Percentiles rank a stretch among this genome's conserved stretches.
These are phyloP conservation scores for Inonotus obliquus DNA, from an alignment of 1,284 basidiomycete genomes.

Conservation along the genomic window DNA sequence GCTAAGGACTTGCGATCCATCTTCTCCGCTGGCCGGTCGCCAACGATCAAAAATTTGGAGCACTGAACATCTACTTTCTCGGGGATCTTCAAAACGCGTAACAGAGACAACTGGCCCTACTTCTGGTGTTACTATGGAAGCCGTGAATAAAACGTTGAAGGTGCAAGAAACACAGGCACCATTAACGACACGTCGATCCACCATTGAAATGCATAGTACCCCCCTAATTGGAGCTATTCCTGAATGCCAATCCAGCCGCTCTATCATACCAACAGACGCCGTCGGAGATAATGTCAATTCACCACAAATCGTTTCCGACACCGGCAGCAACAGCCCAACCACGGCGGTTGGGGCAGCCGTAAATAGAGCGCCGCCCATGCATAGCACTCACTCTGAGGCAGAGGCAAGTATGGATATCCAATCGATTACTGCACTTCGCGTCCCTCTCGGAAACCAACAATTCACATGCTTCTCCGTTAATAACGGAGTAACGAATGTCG, in stretches of 20 bases:
- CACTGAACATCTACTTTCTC: not conserved
- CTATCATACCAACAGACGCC: not conserved
- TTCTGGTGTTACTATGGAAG: not conserved
- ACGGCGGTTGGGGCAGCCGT: not conserved
- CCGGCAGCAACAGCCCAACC: not conserved
- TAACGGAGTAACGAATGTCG: not conserved
- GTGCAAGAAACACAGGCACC: not conserved
- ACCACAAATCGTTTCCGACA: not conserved
- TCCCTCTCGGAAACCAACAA: not conserved
- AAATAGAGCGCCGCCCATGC: not conserved
- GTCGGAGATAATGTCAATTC: not conserved
- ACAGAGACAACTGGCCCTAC: not conserved
- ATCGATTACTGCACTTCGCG: not conserved
- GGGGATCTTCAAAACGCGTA: not conserved
- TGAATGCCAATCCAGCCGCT: not conserved
- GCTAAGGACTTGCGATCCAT: not conserved
- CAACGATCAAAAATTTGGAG: not conserved
- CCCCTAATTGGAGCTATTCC: not conserved
- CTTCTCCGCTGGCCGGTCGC: not conserved
- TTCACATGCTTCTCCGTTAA: not conserved
- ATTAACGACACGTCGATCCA: not conserved
- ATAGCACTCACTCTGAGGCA: not conserved
- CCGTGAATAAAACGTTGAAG: not conserved
- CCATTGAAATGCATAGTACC: not conserved
- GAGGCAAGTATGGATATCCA: not conserved